Base-by-base conservation (phyloP, 2,329 filamentous ascomycete species). In the Apiospora rasikravindrae region DNA sequence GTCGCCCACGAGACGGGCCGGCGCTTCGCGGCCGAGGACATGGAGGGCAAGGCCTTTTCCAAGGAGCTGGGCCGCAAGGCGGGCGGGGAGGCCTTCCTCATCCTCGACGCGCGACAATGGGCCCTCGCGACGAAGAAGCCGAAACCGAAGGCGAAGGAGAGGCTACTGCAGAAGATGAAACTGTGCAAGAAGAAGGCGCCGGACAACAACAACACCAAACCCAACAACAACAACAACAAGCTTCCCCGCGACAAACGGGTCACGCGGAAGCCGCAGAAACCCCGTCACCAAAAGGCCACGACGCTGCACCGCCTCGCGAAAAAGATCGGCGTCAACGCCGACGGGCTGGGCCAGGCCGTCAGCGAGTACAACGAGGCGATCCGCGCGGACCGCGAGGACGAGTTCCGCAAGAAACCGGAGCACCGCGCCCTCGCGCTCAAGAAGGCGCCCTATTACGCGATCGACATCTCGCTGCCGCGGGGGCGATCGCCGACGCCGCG, bases 281-380 rank as follows among this genome's bases (percentile, higher is more conserved):
- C 14, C 22, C 45, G 45, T 6, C 51, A 61, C 29, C 53, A 37
- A 11, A 61, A 61, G 19, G 53, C 53, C 1, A 37, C 33, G 16
- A 61, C 29, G 53, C 53, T 61, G 0, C 29, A 61, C 53, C 26
- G 26, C 10, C 53, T 61, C 16, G 53, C 53, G 29, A 29, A 61
- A 8, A 33, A 61, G 53, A 61, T 61, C 26, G 53, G 53, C 16
- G 29, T 33, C 53, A 16, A 61, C 53, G 53, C 53, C 16, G 53
- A 61, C 53, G 53, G 53, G 53, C 53, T 61, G 53, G 53, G 53
- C 26, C 10, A 61, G 16, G 53, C 53, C 53, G 53, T 61, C 53
- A 61, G 53, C 53, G 29, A 33, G 29, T 61, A 61, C 53, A 61
- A 61, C 53, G 53, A 61, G 26, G 29, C 53, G 7, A 61, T 61